Evolutionary conservation across 352 stramenopile genomes (phyloP), one percentile per base, ranked within the genome.

Genomic region (Phytopythium delawarense): DNA sequence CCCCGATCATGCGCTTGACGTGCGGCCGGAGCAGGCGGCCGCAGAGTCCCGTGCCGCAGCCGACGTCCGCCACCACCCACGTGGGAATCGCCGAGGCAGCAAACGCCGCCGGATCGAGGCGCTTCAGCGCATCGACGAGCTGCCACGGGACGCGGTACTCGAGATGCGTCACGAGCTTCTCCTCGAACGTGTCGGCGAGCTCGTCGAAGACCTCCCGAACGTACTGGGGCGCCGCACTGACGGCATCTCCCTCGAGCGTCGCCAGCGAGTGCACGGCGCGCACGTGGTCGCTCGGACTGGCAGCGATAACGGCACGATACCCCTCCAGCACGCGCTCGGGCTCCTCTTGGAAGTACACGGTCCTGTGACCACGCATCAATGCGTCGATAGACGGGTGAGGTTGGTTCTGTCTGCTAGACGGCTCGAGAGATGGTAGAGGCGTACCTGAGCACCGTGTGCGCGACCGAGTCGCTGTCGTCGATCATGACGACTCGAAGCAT

Each of bases 141-240:
- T 90, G 74, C 84, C 84, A 94, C 37, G 84, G 84, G 20, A 92
- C 81, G 57, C 79, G 80, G 58, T 94, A 94, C 66, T 90, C 79
- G 35, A 94, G 54, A 40, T 91, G 84, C 32, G 65, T 80, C 63
- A 94, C 81, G 32, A 94, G 72, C 51, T 92, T 94, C 37, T 92
- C 83, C 59, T 94, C 84, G 66, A 94, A 94, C 15, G 65, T 82
- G 15, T 92, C 83, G 7, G 84, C 79, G 35, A 94, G 71, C 21
- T 91, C 79, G 61, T 94, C 81, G 62, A 94, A 94, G 13, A 94
- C 82, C 61, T 89, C 64, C 16, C 72, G 76, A 35, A 94, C 84
- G 59, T 94, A 94, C 8, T 63, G 74, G 4, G 79, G 79, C 13
- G 82, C 76, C 0, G 81, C 84, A 0, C 76, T 86, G 9, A 76